These are phyloP conservation scores for Schoenoplectus triqueter DNA, from an alignment of 202 grass and related monocot species.

Conservation along the genomic window DNA sequence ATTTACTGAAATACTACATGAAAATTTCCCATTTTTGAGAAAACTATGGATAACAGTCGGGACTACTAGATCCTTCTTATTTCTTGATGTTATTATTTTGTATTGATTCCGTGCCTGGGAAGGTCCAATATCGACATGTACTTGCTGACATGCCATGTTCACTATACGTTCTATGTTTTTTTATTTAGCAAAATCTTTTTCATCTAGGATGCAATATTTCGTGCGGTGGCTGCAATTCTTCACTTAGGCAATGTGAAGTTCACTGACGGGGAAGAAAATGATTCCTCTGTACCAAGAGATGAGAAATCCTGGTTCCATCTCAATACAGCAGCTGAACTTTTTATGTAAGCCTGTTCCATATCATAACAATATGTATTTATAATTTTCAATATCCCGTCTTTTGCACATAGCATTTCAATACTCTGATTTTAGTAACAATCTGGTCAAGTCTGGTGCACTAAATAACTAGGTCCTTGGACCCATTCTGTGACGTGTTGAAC, in stretches of 20 bases:
- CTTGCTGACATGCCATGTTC: conserved; percentile 12
- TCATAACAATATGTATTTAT: neutral
- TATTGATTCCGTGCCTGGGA: neutral
- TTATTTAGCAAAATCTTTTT: conserved; percentile 3
- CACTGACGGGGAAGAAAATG: conserved; percentile 71
- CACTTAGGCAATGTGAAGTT: conserved; percentile 93
- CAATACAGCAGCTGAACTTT: conserved; percentile 90
- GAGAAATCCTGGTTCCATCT: conserved; percentile 93
- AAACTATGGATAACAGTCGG: neutral
- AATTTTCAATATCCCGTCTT: neutral
- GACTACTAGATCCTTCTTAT: conserved; percentile 9
- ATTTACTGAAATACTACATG: too few relatives aligned
- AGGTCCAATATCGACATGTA: neutral
- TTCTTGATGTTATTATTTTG: neutral
- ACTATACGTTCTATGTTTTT: neutral
- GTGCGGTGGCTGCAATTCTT: conserved; percentile 92
- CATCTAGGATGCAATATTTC: conserved; percentile 88
- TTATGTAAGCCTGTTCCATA: conserved; percentile 58
- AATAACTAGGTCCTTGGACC: too few relatives aligned
- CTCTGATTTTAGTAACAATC: neutral
- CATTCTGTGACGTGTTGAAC: too few relatives aligned
- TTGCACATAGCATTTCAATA: neutral
- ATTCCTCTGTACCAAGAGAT: conserved; percentile 91
- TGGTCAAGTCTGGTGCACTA: too few relatives aligned
- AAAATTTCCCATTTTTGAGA: too few relatives aligned